A percentile compares a stretch with the other conserved stretches of the same genome.
Conservation (phyloP, 1,284 basidiomycete species). For the Anthracocystis setariae region DNA sequence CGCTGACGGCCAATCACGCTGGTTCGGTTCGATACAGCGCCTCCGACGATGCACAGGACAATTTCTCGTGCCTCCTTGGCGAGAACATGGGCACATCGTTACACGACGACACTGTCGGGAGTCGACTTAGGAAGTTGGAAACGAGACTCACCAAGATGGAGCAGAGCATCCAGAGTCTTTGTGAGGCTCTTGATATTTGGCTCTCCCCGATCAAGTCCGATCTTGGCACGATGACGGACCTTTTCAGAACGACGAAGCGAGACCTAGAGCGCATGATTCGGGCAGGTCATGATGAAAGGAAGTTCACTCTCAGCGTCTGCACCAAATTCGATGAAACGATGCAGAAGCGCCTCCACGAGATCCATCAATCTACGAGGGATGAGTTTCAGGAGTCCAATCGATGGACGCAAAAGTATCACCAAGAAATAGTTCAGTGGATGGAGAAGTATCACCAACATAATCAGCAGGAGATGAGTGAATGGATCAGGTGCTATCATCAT, state of each 20-base stretch:
- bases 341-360: conserved; percentile 4
- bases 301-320: conserved; percentile 19
- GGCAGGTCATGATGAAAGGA: conserved; percentile 9
- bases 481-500: too few relatives aligned
- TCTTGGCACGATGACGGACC: conserved; percentile 1
- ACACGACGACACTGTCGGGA: not conserved
- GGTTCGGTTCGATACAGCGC: too few relatives aligned
- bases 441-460: too few relatives aligned
- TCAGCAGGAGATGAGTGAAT: too few relatives aligned
- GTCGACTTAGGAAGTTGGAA: conserved; percentile 14
- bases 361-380: conserved; percentile 3
- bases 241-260: not conserved
- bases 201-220: conserved; percentile 22
- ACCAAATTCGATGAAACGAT: conserved; percentile 20
- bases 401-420: too few relatives aligned
- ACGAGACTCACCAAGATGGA: not conserved
- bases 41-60: too few relatives aligned
- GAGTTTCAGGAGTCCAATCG: too few relatives aligned
- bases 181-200: conserved; percentile 25
- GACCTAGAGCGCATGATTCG: conserved; percentile 11
- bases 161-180: conserved; percentile 22
- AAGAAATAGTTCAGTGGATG: too few relatives aligned
- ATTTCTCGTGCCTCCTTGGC: too few relatives aligned
- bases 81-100: too few relatives aligned
- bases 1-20: too few relatives aligned